Evolutionary conservation across 164 flowering plant genomes (phyloP).

Genomic region (Stephania cephalantha): DNA sequence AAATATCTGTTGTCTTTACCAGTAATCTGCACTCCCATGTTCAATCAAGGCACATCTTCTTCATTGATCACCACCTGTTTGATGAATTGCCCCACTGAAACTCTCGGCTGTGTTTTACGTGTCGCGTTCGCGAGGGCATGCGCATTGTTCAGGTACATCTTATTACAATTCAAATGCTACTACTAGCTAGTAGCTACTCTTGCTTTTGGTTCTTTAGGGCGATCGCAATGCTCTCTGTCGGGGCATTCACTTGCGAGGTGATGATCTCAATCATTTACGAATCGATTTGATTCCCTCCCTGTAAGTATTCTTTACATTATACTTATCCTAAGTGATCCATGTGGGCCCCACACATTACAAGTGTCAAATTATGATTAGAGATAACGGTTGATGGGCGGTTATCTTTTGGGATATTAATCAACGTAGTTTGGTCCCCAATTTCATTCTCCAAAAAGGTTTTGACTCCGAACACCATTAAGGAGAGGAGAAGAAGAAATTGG

Average conservation of each 20-base stretch:
- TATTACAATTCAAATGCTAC: not conserved
- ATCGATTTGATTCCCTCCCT: not conserved
- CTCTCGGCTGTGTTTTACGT: not conserved
- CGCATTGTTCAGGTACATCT: not conserved
- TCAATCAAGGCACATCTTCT: not conserved
- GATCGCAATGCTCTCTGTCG: not conserved
- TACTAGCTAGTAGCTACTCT: not conserved
- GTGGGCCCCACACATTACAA: too few relatives aligned
- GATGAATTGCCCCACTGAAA: not conserved
- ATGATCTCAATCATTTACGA: not conserved
- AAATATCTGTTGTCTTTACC: too few relatives aligned
- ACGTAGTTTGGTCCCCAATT: too few relatives aligned
- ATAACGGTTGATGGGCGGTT: too few relatives aligned
- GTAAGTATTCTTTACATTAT: too few relatives aligned
- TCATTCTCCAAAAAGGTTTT: too few relatives aligned
- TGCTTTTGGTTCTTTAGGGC: not conserved
- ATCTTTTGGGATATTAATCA: too few relatives aligned
- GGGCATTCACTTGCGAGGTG: not conserved
- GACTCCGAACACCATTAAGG: too few relatives aligned
- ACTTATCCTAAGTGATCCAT: too few relatives aligned
- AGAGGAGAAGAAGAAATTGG: too few relatives aligned
- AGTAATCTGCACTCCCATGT: not conserved
- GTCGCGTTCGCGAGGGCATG: not conserved
- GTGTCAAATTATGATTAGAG: too few relatives aligned
- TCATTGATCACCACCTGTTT: not conserved